Evolutionary conservation across 2,329 filamentous ascomycete genomes (phyloP).

Genomic region (Cladophialophora yegresii): DNA sequence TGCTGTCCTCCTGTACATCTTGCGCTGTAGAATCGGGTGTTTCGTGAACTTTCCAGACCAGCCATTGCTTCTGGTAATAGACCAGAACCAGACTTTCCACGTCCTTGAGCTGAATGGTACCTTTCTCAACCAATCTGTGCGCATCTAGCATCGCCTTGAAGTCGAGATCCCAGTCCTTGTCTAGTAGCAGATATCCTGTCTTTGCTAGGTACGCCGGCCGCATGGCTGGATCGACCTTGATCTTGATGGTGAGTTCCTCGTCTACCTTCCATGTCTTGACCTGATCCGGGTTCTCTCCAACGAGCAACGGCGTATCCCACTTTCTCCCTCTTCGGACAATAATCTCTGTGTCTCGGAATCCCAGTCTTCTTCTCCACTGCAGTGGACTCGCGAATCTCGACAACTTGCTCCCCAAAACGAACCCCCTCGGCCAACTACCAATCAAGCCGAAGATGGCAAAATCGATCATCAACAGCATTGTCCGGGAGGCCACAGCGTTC

Average conservation of each 20-base stretch:
- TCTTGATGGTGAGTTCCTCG: constrained; percentile 56
- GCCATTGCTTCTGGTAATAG: constrained; percentile 62
- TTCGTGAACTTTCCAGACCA: constrained; percentile 61
- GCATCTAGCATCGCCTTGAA: constrained; percentile 78
- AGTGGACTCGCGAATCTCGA: constrained; percentile 62
- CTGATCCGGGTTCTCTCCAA: constrained; percentile 42
- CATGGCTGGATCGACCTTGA: constrained; percentile 67
- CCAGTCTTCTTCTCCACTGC: constrained; percentile 71
- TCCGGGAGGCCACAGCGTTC: constrained; percentile 61
- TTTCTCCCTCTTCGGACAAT: constrained; percentile 74
- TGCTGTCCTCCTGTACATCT: constrained; percentile 64
- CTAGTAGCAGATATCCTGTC: constrained; percentile 85
- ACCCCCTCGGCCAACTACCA: constrained; percentile 72
- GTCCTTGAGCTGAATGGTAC: constrained; percentile 57
- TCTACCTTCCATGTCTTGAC: constrained; percentile 45
- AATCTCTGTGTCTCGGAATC: constrained; percentile 73
- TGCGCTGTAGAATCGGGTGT: constrained; percentile 45
- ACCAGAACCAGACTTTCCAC: constrained; percentile 72
- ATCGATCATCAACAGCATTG: constrained; percentile 70
- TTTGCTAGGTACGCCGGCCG: constrained; percentile 69
- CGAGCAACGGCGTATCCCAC: constrained; percentile 65
- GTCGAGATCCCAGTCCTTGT: constrained; percentile 82
- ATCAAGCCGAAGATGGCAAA: constrained; percentile 68
- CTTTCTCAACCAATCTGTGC: constrained; percentile 66
- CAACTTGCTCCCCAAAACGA: constrained; percentile 62